phyloP scores from a whole-genome alignment of 805 yeast species.

The Schwanniomyces polymorphus region DNA sequence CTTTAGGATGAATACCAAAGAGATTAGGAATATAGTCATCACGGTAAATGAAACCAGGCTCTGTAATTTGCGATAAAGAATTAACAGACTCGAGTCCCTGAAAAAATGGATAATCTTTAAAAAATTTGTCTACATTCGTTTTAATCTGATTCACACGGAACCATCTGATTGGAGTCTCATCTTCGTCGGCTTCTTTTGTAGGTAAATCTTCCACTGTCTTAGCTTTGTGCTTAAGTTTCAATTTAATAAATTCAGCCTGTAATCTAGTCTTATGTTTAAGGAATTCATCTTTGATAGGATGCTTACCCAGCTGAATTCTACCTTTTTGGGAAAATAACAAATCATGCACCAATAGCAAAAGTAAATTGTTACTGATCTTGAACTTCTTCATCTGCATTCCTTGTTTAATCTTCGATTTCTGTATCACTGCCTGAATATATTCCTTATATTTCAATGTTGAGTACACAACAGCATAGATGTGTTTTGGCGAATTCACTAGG shows the following conservation, averaged over 20 bases:
- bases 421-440: slow-evolving; percentile 61
- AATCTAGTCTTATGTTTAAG: slow-evolving; percentile 77
- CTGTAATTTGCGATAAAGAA: slow-evolving; percentile 31
- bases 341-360: slow-evolving; percentile 77
- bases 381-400: slow-evolving; percentile 43
- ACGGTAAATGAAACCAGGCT: slow-evolving; percentile 60
- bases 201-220: slow-evolving; percentile 50
- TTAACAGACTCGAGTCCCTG: slow-evolving; percentile 46
- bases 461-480: slow-evolving; percentile 78
- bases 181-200: slow-evolving; percentile 19
- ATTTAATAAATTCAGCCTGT: slow-evolving; percentile 75
- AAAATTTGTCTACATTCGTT: slow-evolving; percentile 37
- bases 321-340: slow-evolving; percentile 72
- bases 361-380: slow-evolving; percentile 52
- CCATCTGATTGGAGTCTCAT: slow-evolving; percentile 80
- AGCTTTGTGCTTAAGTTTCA: slow-evolving; percentile 73
- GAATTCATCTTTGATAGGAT: slow-evolving; percentile 79
- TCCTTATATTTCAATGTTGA: slow-evolving; percentile 75
- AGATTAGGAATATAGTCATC: slow-evolving; percentile 76
- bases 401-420: slow-evolving; percentile 64
- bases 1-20: slow-evolving; percentile 80
- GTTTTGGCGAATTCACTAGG: slow-evolving; percentile 65
- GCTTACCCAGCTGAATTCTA: slow-evolving; percentile 86
- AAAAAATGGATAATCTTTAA: slow-evolving; percentile 37
- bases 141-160: slow-evolving; percentile 70